These are phyloP conservation scores for Puccinia coronata DNA, from an alignment of 1,284 basidiomycete genomes.

Conservation along the genomic window DNA sequence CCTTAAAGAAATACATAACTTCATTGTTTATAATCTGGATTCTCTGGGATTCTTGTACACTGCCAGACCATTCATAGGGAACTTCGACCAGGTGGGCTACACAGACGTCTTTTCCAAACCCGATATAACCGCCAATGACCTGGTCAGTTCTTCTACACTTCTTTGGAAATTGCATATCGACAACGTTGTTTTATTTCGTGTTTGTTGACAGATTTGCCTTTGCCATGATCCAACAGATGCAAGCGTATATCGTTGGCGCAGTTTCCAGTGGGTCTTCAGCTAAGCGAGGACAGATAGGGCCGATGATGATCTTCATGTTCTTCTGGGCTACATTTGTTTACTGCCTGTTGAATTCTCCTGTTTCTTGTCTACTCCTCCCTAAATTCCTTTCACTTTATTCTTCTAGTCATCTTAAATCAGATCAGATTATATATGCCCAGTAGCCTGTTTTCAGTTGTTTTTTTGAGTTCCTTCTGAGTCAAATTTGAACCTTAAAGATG, in stretches of 20 bases:
- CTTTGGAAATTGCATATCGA: not conserved
- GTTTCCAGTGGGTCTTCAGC: constrained; percentile 69
- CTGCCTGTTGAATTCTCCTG: too few relatives aligned
- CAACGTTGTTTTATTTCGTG: not conserved
- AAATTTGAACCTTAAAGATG: too few relatives aligned
- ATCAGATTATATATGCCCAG: too few relatives aligned
- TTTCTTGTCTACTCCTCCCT: too few relatives aligned
- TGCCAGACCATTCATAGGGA: constrained; percentile 70
- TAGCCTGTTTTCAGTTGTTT: too few relatives aligned
- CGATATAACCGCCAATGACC: constrained; percentile 67
- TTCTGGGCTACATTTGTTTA: constrained; percentile 79
- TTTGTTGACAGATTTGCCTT: constrained; percentile 22
- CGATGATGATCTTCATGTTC: constrained; percentile 84
- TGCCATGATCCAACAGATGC: constrained; percentile 54
- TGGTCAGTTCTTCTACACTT: constrained; percentile 58
- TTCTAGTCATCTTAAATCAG: too few relatives aligned
- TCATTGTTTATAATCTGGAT: constrained; percentile 52
- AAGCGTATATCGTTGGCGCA: constrained; percentile 63
- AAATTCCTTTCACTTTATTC: too few relatives aligned
- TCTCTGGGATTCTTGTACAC: constrained; percentile 63
- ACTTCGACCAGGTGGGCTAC: constrained; percentile 66
- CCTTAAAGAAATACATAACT: too few relatives aligned
- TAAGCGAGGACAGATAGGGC: constrained; percentile 81
- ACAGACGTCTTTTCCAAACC: constrained; percentile 72
- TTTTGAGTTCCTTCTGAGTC: too few relatives aligned